Conservation (phyloP, 768 basidiomycete species). For the Amanita pallidorosea region DNA sequence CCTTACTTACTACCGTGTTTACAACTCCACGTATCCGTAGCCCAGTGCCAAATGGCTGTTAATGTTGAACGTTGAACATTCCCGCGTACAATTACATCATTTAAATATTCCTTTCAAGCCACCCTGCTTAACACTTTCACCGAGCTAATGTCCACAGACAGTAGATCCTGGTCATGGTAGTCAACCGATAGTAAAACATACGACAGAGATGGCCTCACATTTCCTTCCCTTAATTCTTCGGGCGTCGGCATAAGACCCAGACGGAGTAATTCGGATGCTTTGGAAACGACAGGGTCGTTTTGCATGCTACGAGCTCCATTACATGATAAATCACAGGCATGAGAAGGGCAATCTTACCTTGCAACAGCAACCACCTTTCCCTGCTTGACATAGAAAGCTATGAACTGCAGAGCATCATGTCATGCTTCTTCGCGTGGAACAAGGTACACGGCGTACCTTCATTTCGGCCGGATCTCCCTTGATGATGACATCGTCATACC, state of each 20-base stretch:
- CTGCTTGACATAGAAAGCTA: slow-evolving; percentile 66
- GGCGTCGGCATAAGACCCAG: slow-evolving; percentile 73
- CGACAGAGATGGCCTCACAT: slow-evolving; percentile 30
- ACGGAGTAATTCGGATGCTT: slow-evolving; percentile 69
- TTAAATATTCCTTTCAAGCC: not conserved
- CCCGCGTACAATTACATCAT: too few relatives aligned
- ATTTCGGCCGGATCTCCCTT: slow-evolving; percentile 65
- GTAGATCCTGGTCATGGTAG: slow-evolving; percentile 20
- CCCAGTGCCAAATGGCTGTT: too few relatives aligned
- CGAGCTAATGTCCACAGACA: slow-evolving; percentile 31
- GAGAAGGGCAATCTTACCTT: slow-evolving; percentile 22
- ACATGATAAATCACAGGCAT: not conserved
- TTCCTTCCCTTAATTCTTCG: slow-evolving; percentile 62
- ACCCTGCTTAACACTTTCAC: slow-evolving; percentile 16
- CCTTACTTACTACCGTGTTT: too few relatives aligned
- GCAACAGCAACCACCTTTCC: slow-evolving; percentile 60
- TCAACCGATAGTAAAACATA: not conserved
- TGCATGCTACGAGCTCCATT: slow-evolving; percentile 45
- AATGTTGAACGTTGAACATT: too few relatives aligned
- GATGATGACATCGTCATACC: slow-evolving; percentile 70
- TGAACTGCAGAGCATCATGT: slow-evolving; percentile 35
- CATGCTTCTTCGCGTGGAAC: not conserved
- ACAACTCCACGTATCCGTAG: too few relatives aligned
- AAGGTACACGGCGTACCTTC: slow-evolving; percentile 38
- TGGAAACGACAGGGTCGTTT: slow-evolving; percentile 70